Base-by-base conservation (phyloP, 2,329 filamentous ascomycete genomes). In the Claviceps fusiformis region DNA sequence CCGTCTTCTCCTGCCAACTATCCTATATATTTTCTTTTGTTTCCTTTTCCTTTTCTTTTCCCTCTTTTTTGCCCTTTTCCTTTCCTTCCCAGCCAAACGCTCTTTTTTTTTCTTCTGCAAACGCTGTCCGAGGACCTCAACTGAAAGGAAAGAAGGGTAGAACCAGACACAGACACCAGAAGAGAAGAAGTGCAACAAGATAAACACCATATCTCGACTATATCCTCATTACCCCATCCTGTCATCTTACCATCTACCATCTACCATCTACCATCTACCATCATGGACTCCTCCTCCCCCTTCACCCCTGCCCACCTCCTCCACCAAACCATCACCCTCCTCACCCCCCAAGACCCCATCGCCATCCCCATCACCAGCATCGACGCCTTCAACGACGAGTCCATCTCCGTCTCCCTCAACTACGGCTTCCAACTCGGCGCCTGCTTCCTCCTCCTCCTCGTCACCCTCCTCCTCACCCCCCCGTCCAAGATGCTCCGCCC, bases 381-480 rank as follows among this genome's bases (percentile, higher is more conserved):
- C 50, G 67, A 74, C 58, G 44, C 50, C 29, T 61, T 66, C 52
- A 68, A 67, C 58, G 59, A 62, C 29, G 63, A 65, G 35, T 64
- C 66, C 45, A 57, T 67, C 59, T 70, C 66, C 61, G 66, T 70
- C 31, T 66, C 65, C 64, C 81, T 87, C 73, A 85, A 83, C 69
- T 88, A 85, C 65, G 83, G 80, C 53, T 71, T 78, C 19, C 87
- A 92, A 66, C 75, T 90, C 53, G 88, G 88, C 35, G 81, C 85
- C 29, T 81, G 79, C 50, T 59, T 84, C 56, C 70, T 85, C 57
- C 79, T 89, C 63, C 72, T 91, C 19, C 61, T 85, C 47, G 74
- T 86, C 35, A 71, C 91, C 3, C 70, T 89, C 11, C 63, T 85
- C 56, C 76, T 91, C 67, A 90, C 87, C 0, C 80, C 80, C 24